Evolutionary conservation across 116 monocot species (phyloP).

Genomic region (Posidonia oceanica): DNA sequence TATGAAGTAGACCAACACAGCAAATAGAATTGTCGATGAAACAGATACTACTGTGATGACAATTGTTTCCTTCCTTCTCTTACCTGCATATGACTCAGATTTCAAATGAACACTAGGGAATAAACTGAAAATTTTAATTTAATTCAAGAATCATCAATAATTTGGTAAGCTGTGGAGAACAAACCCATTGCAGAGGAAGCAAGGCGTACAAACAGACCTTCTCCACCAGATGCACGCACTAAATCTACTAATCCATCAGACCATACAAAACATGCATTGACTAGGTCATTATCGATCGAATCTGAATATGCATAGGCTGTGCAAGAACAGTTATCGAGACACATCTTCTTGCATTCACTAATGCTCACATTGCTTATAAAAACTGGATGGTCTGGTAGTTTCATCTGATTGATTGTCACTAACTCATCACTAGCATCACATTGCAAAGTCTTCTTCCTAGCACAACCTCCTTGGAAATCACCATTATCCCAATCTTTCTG

Average conservation of each 20-base stretch:
- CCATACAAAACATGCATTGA: slow-evolving; percentile 6
- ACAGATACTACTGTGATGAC: no score
- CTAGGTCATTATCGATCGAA: no score
- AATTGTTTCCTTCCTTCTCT: no score
- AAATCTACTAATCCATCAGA: slow-evolving; percentile 4
- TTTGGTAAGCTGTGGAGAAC: no score
- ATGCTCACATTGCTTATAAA: neutral
- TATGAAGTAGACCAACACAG: neutral
- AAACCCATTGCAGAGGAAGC: no score
- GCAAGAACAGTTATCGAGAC: neutral
- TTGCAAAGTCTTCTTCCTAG: neutral
- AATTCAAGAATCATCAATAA: no score
- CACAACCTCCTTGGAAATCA: slow-evolving; percentile 6
- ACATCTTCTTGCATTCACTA: neutral
- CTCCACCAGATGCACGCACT: no score
- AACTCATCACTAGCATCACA: slow-evolving; percentile 7
- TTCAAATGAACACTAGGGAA: no score
- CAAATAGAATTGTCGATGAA: neutral
- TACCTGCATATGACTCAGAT: no score
- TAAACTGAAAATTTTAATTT: no score
- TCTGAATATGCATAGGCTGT: neutral
- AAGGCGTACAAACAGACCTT: no score
- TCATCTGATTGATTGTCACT: neutral
- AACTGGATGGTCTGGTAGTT: slow-evolving; percentile 6
- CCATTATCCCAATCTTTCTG: neutral